Evolutionary conservation across 345 rosid genomes (phyloP), one percentile per base, ranked within the genome.

Genomic region (Populus euphratica): DNA sequence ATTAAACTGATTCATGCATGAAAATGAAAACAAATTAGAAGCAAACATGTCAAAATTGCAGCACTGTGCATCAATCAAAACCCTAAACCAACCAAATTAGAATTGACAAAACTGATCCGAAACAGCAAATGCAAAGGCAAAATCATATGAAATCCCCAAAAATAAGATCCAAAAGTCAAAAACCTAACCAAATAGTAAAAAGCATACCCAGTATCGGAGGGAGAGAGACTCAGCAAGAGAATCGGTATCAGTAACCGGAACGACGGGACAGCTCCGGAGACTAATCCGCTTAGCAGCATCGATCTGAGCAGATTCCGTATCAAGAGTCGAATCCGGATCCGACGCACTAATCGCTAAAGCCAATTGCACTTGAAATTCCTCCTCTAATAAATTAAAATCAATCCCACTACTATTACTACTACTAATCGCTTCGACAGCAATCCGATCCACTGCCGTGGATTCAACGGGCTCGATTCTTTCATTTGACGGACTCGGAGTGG

Each of bases 311-410:
- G 95, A 89, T 83, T 93, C 95, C 8, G 93, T 89, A 83, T 90
- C 89, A 86, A 88, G 88, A 25, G 86, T 36, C 49, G 87, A 75
- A 81, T 87, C 90, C 69, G 91, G 87, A 84, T 94, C 97, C 82
- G 98, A 94, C 20, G 92, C 98, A 81, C 98, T 94, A 38, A 94
- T 93, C 73, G 98, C 98, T 84, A 94, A 76, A 80, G 98, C 98
- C 86, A 94, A 75, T 82, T 94, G 97, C 50, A 94, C 92, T 88
- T 94, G 98, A 74, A 88, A 94, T 89, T 94, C 98, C 80, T 94
- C 98, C 70, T 94, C 98, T 82, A 93, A 74, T 63, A 90, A 86
- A 87, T 75, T 89, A 87, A 90, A 94, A 83, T 92, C 98, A 56
- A 82, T 78, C 21, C 79, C 81, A 35, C 21, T 18, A 70, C 35